Evolutionary conservation across 1,284 basidiomycete genomes (phyloP).

Genomic region (Trichosporon coremiiforme): DNA sequence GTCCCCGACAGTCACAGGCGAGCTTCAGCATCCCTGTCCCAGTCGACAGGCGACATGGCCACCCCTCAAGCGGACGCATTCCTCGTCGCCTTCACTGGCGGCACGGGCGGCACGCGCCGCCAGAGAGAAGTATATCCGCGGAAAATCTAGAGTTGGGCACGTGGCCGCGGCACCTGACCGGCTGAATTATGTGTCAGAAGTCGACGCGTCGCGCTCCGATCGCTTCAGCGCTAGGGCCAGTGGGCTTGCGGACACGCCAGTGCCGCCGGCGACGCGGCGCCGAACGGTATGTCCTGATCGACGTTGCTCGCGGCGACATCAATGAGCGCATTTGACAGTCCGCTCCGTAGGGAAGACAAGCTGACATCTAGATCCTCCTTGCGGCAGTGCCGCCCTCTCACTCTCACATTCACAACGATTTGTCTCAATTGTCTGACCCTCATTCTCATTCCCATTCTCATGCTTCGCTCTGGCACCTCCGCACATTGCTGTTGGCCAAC

Average conservation of each 20-base stretch:
- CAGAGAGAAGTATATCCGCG: background rate
- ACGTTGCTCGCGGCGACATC: background rate
- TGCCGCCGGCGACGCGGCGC: too few species aligned
- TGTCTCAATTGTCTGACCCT: background rate
- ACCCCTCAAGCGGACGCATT: background rate
- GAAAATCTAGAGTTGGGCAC: background rate
- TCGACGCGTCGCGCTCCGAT: background rate
- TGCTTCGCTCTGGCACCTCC: background rate
- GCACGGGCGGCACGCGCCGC: too few species aligned
- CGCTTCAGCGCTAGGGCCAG: background rate
- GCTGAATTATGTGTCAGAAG: background rate
- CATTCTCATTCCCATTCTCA: too few species aligned
- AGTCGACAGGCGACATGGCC: background rate
- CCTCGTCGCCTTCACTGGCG: background rate
- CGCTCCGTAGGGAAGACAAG: too few species aligned
- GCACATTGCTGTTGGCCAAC: background rate
- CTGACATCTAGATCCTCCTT: background rate
- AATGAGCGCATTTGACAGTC: too few species aligned
- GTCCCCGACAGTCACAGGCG: too few species aligned
- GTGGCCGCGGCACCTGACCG: background rate
- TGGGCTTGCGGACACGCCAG: too few species aligned
- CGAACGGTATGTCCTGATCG: constrained; percentile 3
- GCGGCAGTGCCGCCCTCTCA: background rate
- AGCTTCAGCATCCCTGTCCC: background rate
- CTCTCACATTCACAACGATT: background rate